Percentiles rank a stretch among this genome's conserved stretches.
Evolutionary conservation across 1,284 basidiomycete species (phyloP).

Genomic region (Neonothopanus nambi): DNA sequence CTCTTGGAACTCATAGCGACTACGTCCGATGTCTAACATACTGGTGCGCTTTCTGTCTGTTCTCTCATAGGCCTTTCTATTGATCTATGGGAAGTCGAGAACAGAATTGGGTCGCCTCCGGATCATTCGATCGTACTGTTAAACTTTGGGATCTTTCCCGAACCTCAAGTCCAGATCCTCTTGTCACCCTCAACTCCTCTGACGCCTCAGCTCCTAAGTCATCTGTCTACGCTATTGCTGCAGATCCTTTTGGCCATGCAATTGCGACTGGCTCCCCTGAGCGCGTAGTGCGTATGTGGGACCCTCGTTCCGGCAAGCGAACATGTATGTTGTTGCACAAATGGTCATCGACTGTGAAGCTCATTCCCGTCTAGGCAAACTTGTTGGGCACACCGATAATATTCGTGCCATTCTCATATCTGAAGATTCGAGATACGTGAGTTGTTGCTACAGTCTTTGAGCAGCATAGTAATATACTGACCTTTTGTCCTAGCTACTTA

Average conservation of each 20-base stretch:
- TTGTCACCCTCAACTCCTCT: slow-evolving; percentile 62
- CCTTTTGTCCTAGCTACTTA: slow-evolving; percentile 65
- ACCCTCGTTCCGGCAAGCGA: slow-evolving; percentile 80
- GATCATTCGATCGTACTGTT: slow-evolving; percentile 91
- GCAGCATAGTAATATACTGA: slow-evolving; percentile 8
- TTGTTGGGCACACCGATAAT: slow-evolving; percentile 97
- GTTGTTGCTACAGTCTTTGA: slow-evolving; percentile 30
- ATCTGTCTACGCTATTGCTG: slow-evolving; percentile 78
- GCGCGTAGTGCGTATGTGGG: slow-evolving; percentile 89
- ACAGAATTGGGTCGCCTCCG: slow-evolving; percentile 88
- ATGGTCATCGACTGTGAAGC: not conserved
- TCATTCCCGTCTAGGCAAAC: slow-evolving; percentile 33
- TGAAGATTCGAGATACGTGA: slow-evolving; percentile 86
- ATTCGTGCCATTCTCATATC: slow-evolving; percentile 88
- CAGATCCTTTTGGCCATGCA: slow-evolving; percentile 77
- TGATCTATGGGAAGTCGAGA: slow-evolving; percentile 52
- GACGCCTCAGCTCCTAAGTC: slow-evolving; percentile 68
- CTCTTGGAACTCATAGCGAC: slow-evolving; percentile 88
- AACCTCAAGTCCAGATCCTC: slow-evolving; percentile 35
- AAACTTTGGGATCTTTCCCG: slow-evolving; percentile 91
- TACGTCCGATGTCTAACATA: slow-evolving; percentile 88
- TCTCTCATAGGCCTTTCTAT: slow-evolving; percentile 14
- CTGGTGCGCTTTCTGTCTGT: slow-evolving; percentile 46
- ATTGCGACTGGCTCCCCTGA: slow-evolving; percentile 93
- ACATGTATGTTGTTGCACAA: slow-evolving; percentile 50